These are phyloP conservation scores for Coniella vitis DNA, from an alignment of 2,329 filamentous ascomycete genomes.

Conservation along the genomic window DNA sequence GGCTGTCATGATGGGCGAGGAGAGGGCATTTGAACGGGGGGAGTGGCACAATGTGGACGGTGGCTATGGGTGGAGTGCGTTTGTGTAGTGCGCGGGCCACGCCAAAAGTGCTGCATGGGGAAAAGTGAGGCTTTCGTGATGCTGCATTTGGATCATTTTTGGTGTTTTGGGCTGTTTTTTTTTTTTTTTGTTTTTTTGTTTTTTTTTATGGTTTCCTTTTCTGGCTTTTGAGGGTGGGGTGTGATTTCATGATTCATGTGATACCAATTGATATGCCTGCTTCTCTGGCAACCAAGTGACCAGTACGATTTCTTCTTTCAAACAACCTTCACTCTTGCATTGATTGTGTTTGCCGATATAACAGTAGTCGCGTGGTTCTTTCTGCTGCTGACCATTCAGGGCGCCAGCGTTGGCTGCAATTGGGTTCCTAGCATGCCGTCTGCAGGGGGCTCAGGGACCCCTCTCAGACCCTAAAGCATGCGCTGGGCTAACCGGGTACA, in stretches of 20 bases:
- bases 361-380: not conserved
- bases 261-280: not conserved
- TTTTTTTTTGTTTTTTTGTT: not conserved
- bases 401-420: not conserved
- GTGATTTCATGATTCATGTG: not conserved
- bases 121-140: too few species aligned
- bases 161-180: not conserved
- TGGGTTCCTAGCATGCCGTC: not conserved
- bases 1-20: conserved; percentile 84
- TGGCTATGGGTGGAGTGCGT: conserved; percentile 53
- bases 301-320: not conserved
- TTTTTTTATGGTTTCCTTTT: not conserved
- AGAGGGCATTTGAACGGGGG: conserved; percentile 51
- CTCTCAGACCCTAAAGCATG: too few species aligned
- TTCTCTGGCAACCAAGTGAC: not conserved
- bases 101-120: not conserved
- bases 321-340: not conserved
- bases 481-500: too few species aligned
- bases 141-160: not conserved
- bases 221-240: not conserved
- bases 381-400: not conserved
- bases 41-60: conserved; percentile 79
- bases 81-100: conserved; percentile 17
- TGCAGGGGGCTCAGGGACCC: too few species aligned
- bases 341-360: not conserved